Conservation (phyloP, 495 filamentous ascomycete genomes). For the Massariosphaeria phaeospora region DNA sequence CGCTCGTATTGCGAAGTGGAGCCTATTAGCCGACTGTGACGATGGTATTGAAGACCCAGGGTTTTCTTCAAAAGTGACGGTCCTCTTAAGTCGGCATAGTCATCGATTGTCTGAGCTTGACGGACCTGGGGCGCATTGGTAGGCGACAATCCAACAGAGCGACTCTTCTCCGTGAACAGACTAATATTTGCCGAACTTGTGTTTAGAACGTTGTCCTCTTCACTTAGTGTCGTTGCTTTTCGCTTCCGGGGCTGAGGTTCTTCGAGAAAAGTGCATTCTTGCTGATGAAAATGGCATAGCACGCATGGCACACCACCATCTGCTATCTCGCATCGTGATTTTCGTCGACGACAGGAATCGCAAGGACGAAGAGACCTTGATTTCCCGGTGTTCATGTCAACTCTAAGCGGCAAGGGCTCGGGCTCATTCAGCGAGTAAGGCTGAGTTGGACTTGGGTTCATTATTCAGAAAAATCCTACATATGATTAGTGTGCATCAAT, state of each 20-base stretch:
- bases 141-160: neutral
- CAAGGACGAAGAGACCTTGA: constrained; percentile 29
- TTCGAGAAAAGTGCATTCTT: constrained; percentile 33
- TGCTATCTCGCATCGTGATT: constrained; percentile 34
- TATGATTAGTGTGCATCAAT: no score
- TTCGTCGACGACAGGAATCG: constrained; percentile 30
- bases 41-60: constrained; percentile 37
- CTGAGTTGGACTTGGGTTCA: constrained; percentile 25
- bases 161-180: neutral
- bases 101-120: constrained; percentile 26
- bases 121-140: constrained; percentile 11
- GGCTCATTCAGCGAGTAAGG: constrained; percentile 18
- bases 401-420: constrained; percentile 2
- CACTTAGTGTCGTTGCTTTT: constrained; percentile 17
- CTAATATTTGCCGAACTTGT: neutral
- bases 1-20: constrained; percentile 61
- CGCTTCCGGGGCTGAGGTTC: constrained; percentile 31
- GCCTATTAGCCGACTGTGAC: constrained; percentile 36
- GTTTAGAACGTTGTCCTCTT: constrained; percentile 18
- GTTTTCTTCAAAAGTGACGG: constrained; percentile 37
- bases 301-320: constrained; percentile 30
- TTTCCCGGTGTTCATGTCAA: constrained; percentile 9
- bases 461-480: neutral
- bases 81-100: constrained; percentile 38
- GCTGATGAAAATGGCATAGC: constrained; percentile 34